phyloP scores from a whole-genome alignment of 176 grass and related monocot species.

The Raddia distichophylla region DNA sequence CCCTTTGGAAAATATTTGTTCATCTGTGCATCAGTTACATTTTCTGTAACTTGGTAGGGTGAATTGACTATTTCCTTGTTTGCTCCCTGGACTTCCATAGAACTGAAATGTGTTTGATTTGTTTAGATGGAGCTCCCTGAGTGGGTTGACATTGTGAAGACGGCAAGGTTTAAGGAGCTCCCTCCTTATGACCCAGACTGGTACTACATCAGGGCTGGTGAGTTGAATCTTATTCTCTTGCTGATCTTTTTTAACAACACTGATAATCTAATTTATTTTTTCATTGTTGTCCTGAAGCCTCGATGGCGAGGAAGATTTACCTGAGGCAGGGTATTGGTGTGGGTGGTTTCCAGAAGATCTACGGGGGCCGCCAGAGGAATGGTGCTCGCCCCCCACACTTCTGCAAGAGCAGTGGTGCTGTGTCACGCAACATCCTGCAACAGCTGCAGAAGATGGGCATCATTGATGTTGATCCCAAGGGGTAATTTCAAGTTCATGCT shows the following conservation, averaged over 20 bases:
- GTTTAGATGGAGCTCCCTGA: constrained; percentile 69
- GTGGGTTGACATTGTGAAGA: constrained; percentile 78
- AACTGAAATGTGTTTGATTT: background rate
- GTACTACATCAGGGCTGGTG: constrained; percentile 80
- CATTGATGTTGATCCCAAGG: constrained; percentile 58
- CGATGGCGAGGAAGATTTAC: constrained; percentile 67
- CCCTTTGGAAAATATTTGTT: background rate
- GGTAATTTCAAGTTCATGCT: constrained; percentile 37
- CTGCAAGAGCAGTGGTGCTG: constrained; percentile 68
- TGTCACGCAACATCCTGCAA: constrained; percentile 66
- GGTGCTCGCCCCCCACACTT: constrained; percentile 57
- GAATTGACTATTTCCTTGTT: background rate
- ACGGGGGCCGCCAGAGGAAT: constrained; percentile 63
- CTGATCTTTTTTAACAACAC: background rate
- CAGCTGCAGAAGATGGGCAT: constrained; percentile 61
- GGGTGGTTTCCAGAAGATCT: constrained; percentile 76
- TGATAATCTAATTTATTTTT: background rate
- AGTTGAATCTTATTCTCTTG: background rate
- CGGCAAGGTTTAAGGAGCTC: constrained; percentile 72
- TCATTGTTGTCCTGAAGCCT: constrained; percentile 38
- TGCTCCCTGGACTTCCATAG: background rate
- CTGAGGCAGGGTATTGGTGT: constrained; percentile 69
- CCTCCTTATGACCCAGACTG: constrained; percentile 67
- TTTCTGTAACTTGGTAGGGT: background rate
- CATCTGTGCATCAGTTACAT: background rate